These are phyloP conservation scores for Blumeria graminis DNA, from an alignment of 2,329 filamentous ascomycete species.

Conservation along the genomic window DNA sequence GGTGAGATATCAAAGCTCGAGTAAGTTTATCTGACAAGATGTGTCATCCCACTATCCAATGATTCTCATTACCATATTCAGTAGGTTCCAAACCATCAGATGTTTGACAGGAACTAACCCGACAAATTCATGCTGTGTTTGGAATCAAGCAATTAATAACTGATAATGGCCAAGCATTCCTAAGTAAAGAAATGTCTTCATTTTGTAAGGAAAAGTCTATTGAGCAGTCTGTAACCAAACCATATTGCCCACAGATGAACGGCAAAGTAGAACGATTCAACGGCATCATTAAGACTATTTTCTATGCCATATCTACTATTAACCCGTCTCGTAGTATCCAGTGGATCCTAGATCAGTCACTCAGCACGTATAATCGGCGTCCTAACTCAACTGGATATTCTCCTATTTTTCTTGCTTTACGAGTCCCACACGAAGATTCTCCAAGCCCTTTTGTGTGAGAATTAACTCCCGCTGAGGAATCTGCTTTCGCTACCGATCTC, in stretches of 20 bases:
- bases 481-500: background rate
- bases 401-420: background rate
- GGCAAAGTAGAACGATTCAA: constrained; percentile 1
- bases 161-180: too few species aligned
- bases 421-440: background rate
- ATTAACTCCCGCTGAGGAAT: too few species aligned
- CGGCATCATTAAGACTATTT: background rate
- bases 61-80: too few species aligned
- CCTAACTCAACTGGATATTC: background rate
- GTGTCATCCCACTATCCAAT: too few species aligned
- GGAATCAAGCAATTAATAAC: too few species aligned
- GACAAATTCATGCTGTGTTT: background rate
- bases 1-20: too few species aligned
- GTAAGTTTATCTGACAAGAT: background rate
- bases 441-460: background rate
- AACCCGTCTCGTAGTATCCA: background rate
- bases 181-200: too few species aligned
- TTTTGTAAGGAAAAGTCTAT: too few species aligned
- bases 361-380: background rate
- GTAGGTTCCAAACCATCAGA: too few species aligned
- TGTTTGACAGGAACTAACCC: background rate
- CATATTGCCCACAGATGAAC: background rate
- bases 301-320: background rate
- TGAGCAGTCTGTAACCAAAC: background rate
- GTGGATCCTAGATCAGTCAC: background rate